A percentile compares a stretch with the other conserved stretches of the same genome.
phyloP scores from a whole-genome alignment of 768 basidiomycete species.

The Mycena crocata region DNA sequence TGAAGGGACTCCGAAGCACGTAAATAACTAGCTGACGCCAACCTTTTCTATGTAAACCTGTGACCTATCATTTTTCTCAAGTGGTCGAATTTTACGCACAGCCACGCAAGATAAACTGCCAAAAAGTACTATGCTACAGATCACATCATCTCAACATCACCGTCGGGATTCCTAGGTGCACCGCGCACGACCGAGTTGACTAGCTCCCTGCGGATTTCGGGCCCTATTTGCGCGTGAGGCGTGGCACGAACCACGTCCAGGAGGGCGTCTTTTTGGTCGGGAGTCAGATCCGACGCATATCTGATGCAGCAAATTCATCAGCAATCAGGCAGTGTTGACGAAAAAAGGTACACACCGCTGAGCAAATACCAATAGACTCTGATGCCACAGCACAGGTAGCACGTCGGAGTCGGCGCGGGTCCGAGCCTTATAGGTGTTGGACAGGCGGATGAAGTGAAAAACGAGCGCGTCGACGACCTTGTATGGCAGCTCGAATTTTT shows the following conservation, averaged over 20 bases:
- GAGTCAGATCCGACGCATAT: conserved; percentile 93
- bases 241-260: conserved; percentile 90
- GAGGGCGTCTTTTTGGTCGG: conserved; percentile 98
- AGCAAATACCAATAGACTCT: conserved; percentile 92
- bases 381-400: conserved; percentile 98
- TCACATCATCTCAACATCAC: conserved; percentile 75
- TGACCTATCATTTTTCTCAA: background rate
- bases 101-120: too few relatives aligned
- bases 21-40: too few relatives aligned
- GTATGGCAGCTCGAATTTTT: conserved; percentile 97
- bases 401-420: conserved; percentile 77
- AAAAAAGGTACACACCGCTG: conserved; percentile 72
- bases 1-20: too few relatives aligned
- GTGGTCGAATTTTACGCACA: too few relatives aligned
- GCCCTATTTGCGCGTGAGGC: conserved; percentile 87
- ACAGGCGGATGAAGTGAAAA: conserved; percentile 97
- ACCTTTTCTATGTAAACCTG: too few relatives aligned
- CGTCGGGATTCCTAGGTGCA: conserved; percentile 74
- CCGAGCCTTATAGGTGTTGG: conserved; percentile 87
- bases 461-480: conserved; percentile 97
- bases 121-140: background rate
- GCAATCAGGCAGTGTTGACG: conserved; percentile 5
- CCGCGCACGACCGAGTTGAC: conserved; percentile 89
- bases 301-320: conserved; percentile 53
- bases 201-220: conserved; percentile 92